Percentiles rank a stretch among this genome's conserved stretches.
Conservation (phyloP, 192 early-diverging fungal genomes). For the Linnemannia exigua region DNA sequence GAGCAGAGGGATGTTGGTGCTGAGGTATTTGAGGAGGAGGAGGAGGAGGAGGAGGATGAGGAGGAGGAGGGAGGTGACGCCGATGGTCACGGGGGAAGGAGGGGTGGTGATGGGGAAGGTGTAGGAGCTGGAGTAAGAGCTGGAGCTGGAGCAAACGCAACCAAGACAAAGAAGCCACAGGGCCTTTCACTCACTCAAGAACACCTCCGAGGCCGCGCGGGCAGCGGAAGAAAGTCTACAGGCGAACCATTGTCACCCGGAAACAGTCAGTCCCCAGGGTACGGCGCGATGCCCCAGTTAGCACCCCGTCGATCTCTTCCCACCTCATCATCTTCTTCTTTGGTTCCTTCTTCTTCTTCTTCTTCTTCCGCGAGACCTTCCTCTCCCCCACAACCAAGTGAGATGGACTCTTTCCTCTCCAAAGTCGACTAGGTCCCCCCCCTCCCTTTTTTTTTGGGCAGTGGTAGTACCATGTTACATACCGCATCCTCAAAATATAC, state of each 20-base stretch:
- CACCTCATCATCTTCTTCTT: background rate
- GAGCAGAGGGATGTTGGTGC: constrained; percentile 42
- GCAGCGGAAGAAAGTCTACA: background rate
- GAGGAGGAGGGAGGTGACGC: background rate
- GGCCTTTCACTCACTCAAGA: background rate
- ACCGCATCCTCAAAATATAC: background rate
- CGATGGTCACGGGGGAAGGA: background rate
- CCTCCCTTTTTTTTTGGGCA: background rate
- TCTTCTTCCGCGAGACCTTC: background rate
- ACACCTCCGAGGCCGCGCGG: background rate
- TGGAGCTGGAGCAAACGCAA: no score
- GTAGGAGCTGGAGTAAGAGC: no score
- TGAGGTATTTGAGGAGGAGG: constrained; percentile 17
- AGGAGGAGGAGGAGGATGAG: constrained; percentile 15
- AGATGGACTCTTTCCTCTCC: background rate
- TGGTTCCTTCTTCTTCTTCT: background rate
- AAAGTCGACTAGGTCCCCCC: background rate
- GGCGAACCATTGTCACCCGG: constrained; percentile 16
- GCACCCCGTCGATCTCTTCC: background rate
- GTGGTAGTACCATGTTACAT: background rate
- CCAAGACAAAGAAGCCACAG: background rate
- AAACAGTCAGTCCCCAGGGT: background rate
- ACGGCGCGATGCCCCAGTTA: background rate
- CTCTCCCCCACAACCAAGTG: background rate
- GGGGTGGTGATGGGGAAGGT: background rate